Evolutionary conservation across 228 moss, liverwort and hornwort genomes (phyloP).

Genomic region (Sphagnum magellanicum): DNA sequence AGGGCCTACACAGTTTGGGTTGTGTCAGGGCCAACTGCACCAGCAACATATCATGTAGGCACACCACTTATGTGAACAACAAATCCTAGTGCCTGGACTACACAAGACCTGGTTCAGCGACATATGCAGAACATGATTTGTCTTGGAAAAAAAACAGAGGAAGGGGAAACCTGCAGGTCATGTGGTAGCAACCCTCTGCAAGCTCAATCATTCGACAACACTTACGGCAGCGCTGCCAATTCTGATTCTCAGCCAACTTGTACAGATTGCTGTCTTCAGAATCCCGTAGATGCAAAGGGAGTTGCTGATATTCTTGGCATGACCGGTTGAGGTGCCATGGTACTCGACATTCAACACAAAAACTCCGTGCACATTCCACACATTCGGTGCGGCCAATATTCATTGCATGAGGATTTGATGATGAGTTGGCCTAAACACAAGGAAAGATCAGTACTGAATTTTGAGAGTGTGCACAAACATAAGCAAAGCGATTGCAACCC

Average conservation of each 20-base stretch:
- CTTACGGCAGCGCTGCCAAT: constrained; percentile 50
- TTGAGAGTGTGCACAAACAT: too few relatives aligned
- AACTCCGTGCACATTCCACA: constrained; percentile 20
- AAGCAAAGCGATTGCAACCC: too few relatives aligned
- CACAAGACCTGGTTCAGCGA: too few relatives aligned
- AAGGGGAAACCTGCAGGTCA: constrained; percentile 39
- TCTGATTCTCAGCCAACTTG: constrained; percentile 38
- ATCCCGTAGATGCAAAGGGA: constrained; percentile 31
- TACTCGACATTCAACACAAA: constrained; percentile 48
- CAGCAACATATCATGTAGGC: too few relatives aligned
- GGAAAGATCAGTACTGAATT: not conserved
- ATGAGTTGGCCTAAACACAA: constrained; percentile 15
- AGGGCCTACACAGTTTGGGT: too few relatives aligned
- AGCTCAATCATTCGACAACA: constrained; percentile 56
- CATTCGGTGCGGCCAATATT: constrained; percentile 16
- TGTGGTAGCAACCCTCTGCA: constrained; percentile 50
- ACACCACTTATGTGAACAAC: too few relatives aligned
- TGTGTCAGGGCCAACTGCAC: too few relatives aligned
- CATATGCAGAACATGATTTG: too few relatives aligned
- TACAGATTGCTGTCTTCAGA: constrained; percentile 46
- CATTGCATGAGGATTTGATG: constrained; percentile 6
- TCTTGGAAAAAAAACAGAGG: not conserved
- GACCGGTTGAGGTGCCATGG: constrained; percentile 41
- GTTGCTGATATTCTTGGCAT: constrained; percentile 37
- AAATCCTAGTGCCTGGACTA: too few relatives aligned